phyloP scores from a whole-genome alignment of 2,329 filamentous ascomycete genomes.

The Colletotrichum liaoningense region DNA sequence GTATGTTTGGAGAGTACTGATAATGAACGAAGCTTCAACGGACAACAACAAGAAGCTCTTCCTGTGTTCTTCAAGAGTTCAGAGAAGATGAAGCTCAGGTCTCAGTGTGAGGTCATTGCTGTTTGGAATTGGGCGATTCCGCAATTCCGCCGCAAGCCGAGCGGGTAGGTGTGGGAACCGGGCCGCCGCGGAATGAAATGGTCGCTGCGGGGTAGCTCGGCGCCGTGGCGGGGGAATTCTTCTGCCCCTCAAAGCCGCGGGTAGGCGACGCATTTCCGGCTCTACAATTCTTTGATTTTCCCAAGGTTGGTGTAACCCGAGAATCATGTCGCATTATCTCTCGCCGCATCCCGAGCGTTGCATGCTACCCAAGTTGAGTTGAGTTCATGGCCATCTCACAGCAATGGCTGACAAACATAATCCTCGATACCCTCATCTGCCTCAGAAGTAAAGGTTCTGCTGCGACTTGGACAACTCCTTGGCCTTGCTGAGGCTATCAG shows the following conservation, averaged over 20 bases:
- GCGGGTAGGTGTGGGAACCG: conserved; percentile 29
- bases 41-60: neutral
- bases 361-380: neutral
- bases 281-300: neutral
- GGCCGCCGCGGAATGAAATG: conserved; percentile 28
- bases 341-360: neutral
- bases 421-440: neutral
- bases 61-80: too few relatives aligned
- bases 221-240: conserved; percentile 13
- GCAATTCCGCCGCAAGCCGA: conserved; percentile 38
- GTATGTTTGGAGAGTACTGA: too few relatives aligned
- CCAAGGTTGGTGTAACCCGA: neutral
- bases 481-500: conserved; percentile 20
- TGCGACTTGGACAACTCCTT: conserved; percentile 26
- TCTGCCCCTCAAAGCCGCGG: conserved; percentile 23
- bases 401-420: neutral
- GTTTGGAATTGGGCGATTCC: conserved; percentile 23
- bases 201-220: conserved; percentile 28
- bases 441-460: conserved; percentile 31
- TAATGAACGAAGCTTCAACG: neutral
- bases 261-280: conserved; percentile 18
- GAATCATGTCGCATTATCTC: neutral
- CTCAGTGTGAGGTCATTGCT: conserved; percentile 17
- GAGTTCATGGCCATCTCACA: neutral
- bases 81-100: conserved; percentile 1